Evolutionary conservation across 2,329 filamentous ascomycete species (phyloP).

Genomic region (Paracorniculantispora psalliotae): DNA sequence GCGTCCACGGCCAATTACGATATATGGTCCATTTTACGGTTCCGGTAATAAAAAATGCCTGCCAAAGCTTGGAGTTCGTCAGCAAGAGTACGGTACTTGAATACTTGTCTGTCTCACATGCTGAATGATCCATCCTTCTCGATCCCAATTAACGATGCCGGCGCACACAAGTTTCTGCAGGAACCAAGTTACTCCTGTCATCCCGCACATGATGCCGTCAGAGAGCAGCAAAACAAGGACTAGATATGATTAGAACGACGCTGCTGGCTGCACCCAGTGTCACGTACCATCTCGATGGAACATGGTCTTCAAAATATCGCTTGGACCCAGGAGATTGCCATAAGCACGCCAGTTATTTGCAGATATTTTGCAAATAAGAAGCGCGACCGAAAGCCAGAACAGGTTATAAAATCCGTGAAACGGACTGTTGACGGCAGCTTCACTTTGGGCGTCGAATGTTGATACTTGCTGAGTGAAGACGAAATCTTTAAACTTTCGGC

Average conservation of each 20-base stretch:
- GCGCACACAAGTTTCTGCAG: slow-evolving; percentile 57
- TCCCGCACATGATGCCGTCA: slow-evolving; percentile 63
- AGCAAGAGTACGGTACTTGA: not conserved
- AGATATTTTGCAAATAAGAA: slow-evolving; percentile 63
- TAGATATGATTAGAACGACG: slow-evolving; percentile 17
- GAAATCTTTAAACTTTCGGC: slow-evolving; percentile 40
- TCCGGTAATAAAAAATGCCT: slow-evolving; percentile 56
- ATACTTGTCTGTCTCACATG: slow-evolving; percentile 40
- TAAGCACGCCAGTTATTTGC: slow-evolving; percentile 64
- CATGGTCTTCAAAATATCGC: slow-evolving; percentile 70
- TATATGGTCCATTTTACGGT: slow-evolving; percentile 63
- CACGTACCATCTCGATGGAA: slow-evolving; percentile 42
- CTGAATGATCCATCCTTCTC: slow-evolving; percentile 67
- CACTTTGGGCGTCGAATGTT: slow-evolving; percentile 69
- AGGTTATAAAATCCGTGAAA: slow-evolving; percentile 78
- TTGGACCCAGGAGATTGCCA: slow-evolving; percentile 63
- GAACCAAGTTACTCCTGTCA: slow-evolving; percentile 60
- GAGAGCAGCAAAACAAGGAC: slow-evolving; percentile 53
- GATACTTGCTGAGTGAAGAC: slow-evolving; percentile 71
- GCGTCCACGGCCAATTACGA: slow-evolving; percentile 78
- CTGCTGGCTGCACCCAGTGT: not conserved
- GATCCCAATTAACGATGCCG: slow-evolving; percentile 63
- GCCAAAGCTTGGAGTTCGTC: slow-evolving; percentile 54
- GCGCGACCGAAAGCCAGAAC: slow-evolving; percentile 67
- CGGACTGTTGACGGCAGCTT: slow-evolving; percentile 57